Conservation (phyloP, 2,329 filamentous ascomycete species). For the Paraphaeosphaeria minitans region DNA sequence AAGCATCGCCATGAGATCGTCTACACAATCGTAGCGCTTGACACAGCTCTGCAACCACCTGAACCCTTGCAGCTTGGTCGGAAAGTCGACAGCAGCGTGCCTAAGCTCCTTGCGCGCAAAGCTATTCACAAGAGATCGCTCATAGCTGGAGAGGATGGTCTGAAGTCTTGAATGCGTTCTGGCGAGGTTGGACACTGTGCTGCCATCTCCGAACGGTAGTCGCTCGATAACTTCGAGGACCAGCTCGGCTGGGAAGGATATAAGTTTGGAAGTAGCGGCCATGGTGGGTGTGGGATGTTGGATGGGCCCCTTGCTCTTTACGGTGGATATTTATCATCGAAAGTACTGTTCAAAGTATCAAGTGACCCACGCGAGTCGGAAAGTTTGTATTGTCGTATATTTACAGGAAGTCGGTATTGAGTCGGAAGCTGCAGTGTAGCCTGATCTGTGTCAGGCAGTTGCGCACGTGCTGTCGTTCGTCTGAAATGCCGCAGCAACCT, state of each 20-base stretch:
- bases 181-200: constrained; percentile 23
- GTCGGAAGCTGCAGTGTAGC: constrained; percentile 2
- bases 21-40: constrained; percentile 34
- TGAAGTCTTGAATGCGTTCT: constrained; percentile 26
- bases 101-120: constrained; percentile 34
- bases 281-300: constrained; percentile 16
- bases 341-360: background rate
- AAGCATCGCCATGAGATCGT: constrained; percentile 39
- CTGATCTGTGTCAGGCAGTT: background rate
- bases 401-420: background rate
- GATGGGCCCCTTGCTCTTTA: constrained; percentile 16
- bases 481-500: background rate
- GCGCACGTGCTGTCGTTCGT: background rate
- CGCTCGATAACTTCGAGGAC: constrained; percentile 33
- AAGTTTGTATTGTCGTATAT: no score
- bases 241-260: constrained; percentile 34
- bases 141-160: constrained; percentile 28
- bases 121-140: constrained; percentile 29
- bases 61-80: constrained; percentile 18
- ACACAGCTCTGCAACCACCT: constrained; percentile 37
- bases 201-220: constrained; percentile 32
- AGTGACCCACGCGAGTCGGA: background rate
- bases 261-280: constrained; percentile 15
- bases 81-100: constrained; percentile 37
- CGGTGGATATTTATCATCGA: background rate